Percentiles rank a stretch among this genome's conserved stretches.
phyloP scores from a whole-genome alignment of 352 stramenopile species.

The Phytopythium vexans region DNA sequence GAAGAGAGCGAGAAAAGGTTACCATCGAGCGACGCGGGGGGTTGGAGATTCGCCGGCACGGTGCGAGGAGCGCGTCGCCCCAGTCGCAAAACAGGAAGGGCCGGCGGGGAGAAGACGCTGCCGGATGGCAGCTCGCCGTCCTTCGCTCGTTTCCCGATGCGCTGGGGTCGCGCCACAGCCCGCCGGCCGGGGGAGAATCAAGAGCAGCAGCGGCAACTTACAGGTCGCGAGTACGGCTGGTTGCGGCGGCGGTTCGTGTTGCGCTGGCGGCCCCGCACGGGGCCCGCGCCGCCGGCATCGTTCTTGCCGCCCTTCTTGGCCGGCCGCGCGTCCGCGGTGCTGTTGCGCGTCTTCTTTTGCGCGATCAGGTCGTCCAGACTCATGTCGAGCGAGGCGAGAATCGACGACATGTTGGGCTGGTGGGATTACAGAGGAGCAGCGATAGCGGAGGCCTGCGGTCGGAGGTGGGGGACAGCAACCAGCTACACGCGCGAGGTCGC shows the following conservation, averaged over 20 bases:
- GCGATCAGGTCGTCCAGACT: conserved; percentile 81
- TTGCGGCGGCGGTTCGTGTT: conserved; percentile 37
- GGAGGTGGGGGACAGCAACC: not conserved
- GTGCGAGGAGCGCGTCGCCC: too few relatives aligned
- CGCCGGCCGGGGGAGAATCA: not conserved
- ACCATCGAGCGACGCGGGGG: too few relatives aligned
- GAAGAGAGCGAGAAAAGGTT: too few relatives aligned
- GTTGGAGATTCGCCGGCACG: too few relatives aligned
- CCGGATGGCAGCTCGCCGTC: too few relatives aligned
- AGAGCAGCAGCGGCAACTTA: conserved; percentile 42
- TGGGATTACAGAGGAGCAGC: not conserved
- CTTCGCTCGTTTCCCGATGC: too few relatives aligned
- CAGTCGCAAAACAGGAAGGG: too few relatives aligned
- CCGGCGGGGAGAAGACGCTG: too few relatives aligned
- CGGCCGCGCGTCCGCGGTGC: conserved; percentile 44
- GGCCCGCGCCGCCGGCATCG: conserved; percentile 31
- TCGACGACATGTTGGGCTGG: conserved; percentile 58
- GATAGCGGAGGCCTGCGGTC: not conserved
- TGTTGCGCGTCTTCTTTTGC: conserved; percentile 63
- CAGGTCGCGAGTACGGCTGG: conserved; percentile 66
- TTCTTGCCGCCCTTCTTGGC: conserved; percentile 24
- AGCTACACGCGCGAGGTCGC: not conserved
- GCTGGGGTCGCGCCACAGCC: too few relatives aligned
- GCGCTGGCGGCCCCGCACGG: conserved; percentile 40
- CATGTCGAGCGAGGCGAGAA: conserved; percentile 82